phyloP scores from a whole-genome alignment of 805 yeast species.

The Tetrapisispora namnaoensis region DNA sequence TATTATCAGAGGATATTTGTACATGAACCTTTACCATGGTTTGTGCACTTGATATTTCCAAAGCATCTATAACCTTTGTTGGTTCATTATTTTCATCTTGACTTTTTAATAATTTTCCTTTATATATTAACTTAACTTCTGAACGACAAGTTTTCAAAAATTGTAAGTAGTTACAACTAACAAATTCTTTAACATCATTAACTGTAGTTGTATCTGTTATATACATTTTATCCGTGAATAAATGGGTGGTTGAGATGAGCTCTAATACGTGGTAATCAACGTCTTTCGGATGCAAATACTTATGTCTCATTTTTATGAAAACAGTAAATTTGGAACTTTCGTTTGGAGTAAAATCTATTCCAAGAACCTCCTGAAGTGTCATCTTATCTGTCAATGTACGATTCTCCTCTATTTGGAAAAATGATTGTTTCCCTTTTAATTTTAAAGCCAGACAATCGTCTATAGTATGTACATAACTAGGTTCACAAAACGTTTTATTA shows the following conservation, averaged over 20 bases:
- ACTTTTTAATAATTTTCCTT: slow-evolving; percentile 18
- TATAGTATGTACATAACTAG: slow-evolving; percentile 8
- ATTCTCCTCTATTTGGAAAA: slow-evolving; percentile 9
- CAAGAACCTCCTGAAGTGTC: slow-evolving; percentile 24
- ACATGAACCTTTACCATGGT: slow-evolving; percentile 18
- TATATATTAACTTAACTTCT: slow-evolving; percentile 22
- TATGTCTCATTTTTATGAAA: slow-evolving; percentile 21
- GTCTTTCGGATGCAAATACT: slow-evolving; percentile 7
- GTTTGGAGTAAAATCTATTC: slow-evolving; percentile 30
- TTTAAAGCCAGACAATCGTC: slow-evolving; percentile 16
- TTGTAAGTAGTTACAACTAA: slow-evolving; percentile 19
- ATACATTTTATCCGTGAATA: slow-evolving; percentile 15
- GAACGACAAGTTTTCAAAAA: slow-evolving; percentile 11
- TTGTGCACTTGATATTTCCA: slow-evolving; percentile 5
- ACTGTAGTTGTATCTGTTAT: slow-evolving; percentile 19
- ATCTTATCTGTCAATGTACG: slow-evolving; percentile 10
- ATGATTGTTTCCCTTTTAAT: slow-evolving; percentile 15
- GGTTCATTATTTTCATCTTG: slow-evolving; percentile 5
- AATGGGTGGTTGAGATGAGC: slow-evolving; percentile 18
- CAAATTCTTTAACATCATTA: slow-evolving; percentile 19
- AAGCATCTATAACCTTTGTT: slow-evolving; percentile 11
- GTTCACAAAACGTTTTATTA: slow-evolving; percentile 11
- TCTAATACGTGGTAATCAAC: slow-evolving; percentile 11
- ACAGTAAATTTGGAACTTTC: slow-evolving; percentile 23
- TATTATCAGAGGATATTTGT: slow-evolving; percentile 17